phyloP scores from a whole-genome alignment of 768 basidiomycete genomes.

The Gelatoporia subvermispora region DNA sequence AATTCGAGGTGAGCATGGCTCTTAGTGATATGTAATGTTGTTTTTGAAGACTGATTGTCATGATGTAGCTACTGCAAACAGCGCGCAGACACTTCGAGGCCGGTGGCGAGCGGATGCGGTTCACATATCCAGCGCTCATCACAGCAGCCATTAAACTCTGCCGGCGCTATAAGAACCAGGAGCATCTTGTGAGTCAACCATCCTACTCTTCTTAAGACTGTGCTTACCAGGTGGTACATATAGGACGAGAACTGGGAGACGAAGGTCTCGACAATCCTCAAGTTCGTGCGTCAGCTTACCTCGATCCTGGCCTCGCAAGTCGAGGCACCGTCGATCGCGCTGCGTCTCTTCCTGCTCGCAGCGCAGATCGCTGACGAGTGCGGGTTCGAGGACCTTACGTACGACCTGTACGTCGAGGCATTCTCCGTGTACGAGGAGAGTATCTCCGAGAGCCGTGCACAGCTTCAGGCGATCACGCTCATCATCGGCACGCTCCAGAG shows the following conservation, averaged over 20 bases:
- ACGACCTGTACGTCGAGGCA: conserved; percentile 96
- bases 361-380: conserved; percentile 95
- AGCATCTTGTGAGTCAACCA: conserved; percentile 54
- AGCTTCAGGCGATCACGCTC: conserved; percentile 94
- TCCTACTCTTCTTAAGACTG: conserved; percentile 1
- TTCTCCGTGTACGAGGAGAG: conserved; percentile 98
- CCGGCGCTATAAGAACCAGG: conserved; percentile 81
- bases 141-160: conserved; percentile 91
- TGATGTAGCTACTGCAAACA: conserved; percentile 74
- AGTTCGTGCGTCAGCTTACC: conserved; percentile 90
- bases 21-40: not conserved
- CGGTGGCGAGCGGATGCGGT: conserved; percentile 93
- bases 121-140: conserved; percentile 95
- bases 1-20: conserved; percentile 74
- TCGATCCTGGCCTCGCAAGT: conserved; percentile 91
- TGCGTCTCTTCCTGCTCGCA: conserved; percentile 91
- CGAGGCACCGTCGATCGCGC: conserved; percentile 86
- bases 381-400: conserved; percentile 91
- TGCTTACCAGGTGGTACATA: not conserved
- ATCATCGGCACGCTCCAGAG: conserved; percentile 89
- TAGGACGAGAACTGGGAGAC: conserved; percentile 85
- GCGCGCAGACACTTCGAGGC: conserved; percentile 87
- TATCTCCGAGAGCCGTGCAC: conserved; percentile 93
- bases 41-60: not conserved
- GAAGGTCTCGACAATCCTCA: conserved; percentile 84